Evolutionary conservation across 805 yeast genomes (phyloP).

Genomic region (Candida vaughaniae): DNA sequence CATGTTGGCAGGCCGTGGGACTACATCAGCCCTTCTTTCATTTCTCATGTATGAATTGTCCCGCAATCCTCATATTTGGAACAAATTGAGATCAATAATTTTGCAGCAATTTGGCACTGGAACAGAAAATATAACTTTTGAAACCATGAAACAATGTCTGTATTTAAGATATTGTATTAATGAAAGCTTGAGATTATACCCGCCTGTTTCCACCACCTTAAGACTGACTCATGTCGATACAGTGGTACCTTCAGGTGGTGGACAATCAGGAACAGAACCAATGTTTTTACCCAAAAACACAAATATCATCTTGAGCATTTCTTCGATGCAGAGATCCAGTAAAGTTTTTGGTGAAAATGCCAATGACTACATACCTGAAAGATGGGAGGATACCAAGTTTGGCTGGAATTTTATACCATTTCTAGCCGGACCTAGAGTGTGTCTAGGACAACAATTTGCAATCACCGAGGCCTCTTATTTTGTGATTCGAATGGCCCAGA

Average conservation of each 20-base stretch:
- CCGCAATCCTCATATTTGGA: conserved; percentile 27
- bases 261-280: conserved; percentile 23
- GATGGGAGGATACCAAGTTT: conserved; percentile 43
- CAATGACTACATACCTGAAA: conserved; percentile 45
- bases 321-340: conserved; percentile 41
- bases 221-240: conserved; percentile 24
- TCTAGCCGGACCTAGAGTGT: conserved; percentile 56
- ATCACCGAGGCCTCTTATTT: conserved; percentile 52
- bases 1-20: conserved; percentile 37
- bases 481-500: conserved; percentile 32
- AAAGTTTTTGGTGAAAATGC: conserved; percentile 47
- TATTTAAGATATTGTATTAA: conserved; percentile 30
- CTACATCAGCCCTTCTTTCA: conserved; percentile 33
- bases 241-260: conserved; percentile 32
- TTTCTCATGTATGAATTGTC: conserved; percentile 29
- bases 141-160: conserved; percentile 29
- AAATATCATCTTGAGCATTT: conserved; percentile 38
- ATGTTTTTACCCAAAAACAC: conserved; percentile 43
- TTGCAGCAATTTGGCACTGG: conserved; percentile 22
- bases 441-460: conserved; percentile 58
- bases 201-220: conserved; percentile 34
- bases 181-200: conserved; percentile 31
- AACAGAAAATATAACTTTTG: conserved; percentile 25
- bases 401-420: conserved; percentile 53
- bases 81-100: conserved; percentile 26